These are phyloP conservation scores for Backusella mclennaniae DNA, from an alignment of 192 early-diverging fungal species.

Conservation along the genomic window DNA sequence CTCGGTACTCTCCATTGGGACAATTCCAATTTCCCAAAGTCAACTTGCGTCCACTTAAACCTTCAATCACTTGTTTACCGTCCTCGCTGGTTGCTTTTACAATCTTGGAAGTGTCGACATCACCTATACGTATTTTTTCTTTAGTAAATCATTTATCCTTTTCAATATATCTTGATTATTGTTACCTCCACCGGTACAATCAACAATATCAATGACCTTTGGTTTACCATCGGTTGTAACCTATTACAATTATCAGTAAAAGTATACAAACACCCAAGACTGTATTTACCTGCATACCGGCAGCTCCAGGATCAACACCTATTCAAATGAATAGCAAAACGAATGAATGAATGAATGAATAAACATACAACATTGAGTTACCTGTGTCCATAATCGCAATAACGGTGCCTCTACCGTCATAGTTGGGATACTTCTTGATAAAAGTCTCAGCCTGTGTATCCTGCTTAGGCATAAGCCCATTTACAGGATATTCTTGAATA, in stretches of 20 bases:
- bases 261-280: background rate
- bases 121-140: conserved; percentile 39
- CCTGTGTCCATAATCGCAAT: conserved; percentile 92
- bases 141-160: background rate
- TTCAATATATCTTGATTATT: background rate
- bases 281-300: conserved; percentile 68
- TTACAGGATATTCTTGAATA: conserved; percentile 52
- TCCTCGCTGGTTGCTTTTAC: conserved; percentile 51
- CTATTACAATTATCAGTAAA: conserved; percentile 10
- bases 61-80: conserved; percentile 52
- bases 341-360: background rate
- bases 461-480: conserved; percentile 64
- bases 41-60: conserved; percentile 75
- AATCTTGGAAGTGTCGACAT: conserved; percentile 61
- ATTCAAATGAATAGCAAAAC: background rate
- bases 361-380: conserved; percentile 5
- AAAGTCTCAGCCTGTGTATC: conserved; percentile 87
- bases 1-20: conserved; percentile 78
- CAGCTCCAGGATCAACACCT: conserved; percentile 89
- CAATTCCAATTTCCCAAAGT: conserved; percentile 73
- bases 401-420: conserved; percentile 87
- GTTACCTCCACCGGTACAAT: conserved; percentile 84
- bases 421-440: conserved; percentile 76
- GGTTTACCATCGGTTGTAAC: conserved; percentile 84
- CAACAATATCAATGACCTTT: conserved; percentile 91